These are phyloP conservation scores for Wallacemonas sp. DNA, from an alignment of 208 protist genomes.

Conservation along the genomic window DNA sequence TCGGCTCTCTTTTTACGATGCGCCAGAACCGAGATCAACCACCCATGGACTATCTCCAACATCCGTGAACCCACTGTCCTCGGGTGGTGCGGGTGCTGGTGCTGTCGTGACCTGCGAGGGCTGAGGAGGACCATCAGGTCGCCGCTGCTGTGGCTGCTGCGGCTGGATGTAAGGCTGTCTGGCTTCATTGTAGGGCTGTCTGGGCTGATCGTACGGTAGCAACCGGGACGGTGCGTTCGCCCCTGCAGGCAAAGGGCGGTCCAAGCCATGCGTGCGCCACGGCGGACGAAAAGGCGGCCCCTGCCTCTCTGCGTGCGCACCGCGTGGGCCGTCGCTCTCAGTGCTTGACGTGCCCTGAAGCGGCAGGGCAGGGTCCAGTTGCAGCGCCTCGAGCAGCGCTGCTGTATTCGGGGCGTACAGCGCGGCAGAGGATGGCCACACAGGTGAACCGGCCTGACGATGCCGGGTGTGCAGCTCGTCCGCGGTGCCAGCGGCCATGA, in stretches of 20 bases:
- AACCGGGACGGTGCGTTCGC: not conserved
- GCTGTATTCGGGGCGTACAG: constrained; percentile 33
- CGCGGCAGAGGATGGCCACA: constrained; percentile 4
- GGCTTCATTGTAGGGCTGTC: too few relatives aligned
- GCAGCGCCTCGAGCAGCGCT: constrained; percentile 39
- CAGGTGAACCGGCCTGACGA: not conserved
- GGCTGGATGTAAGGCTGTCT: not conserved
- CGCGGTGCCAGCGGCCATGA: constrained; percentile 1
- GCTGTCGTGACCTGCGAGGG: not conserved
- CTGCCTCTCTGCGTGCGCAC: not conserved
- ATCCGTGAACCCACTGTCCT: not conserved
- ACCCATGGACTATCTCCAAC: constrained; percentile 5
- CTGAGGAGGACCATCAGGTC: not conserved
- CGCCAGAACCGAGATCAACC: constrained; percentile 14
- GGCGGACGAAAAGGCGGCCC: constrained; percentile 8
- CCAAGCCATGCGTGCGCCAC: constrained; percentile 9
- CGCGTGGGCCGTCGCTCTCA: not conserved
- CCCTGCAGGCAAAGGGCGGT: not conserved
- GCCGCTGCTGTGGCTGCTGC: not conserved
- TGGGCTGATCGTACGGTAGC: not conserved
- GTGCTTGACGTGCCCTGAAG: constrained; percentile 32
- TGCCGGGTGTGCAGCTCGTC: not conserved
- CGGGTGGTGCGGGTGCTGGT: too few relatives aligned
- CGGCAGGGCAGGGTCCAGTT: constrained; percentile 38
- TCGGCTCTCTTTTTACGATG: not conserved